Evolutionary conservation across 495 filamentous ascomycete genomes (phyloP).

Genomic region (Physcia stellaris): DNA sequence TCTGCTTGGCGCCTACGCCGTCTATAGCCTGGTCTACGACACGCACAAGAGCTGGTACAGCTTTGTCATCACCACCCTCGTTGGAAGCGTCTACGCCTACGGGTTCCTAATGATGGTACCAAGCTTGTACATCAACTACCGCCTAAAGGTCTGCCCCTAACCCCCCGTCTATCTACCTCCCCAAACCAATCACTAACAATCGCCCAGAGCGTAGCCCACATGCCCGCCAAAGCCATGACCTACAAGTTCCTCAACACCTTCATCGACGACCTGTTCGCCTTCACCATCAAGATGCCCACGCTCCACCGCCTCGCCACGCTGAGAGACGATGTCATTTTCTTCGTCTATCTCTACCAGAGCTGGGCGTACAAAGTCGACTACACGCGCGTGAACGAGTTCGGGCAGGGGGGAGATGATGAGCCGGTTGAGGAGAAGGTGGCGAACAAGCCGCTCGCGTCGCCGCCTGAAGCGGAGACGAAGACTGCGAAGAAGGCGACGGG

Average conservation of each 20-base stretch:
- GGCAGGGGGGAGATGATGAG: slow-evolving; percentile 84
- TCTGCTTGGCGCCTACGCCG: slow-evolving; percentile 74
- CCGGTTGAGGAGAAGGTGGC: slow-evolving; percentile 44
- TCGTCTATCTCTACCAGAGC: slow-evolving; percentile 92
- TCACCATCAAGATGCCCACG: slow-evolving; percentile 97
- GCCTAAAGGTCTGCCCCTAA: slow-evolving; percentile 49
- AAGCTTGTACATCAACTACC: slow-evolving; percentile 94
- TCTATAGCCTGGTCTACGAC: slow-evolving; percentile 83
- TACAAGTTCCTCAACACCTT: slow-evolving; percentile 89
- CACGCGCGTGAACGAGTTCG: slow-evolving; percentile 90
- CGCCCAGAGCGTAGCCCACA: slow-evolving; percentile 73
- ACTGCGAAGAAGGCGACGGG: slow-evolving; percentile 23
- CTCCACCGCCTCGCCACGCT: slow-evolving; percentile 90
- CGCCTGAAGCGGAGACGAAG: slow-evolving; percentile 18
- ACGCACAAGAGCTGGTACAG: slow-evolving; percentile 97
- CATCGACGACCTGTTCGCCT: slow-evolving; percentile 84
- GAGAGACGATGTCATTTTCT: slow-evolving; percentile 94
- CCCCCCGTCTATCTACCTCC: background rate
- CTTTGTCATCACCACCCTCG: slow-evolving; percentile 80
- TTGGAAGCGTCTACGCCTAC: slow-evolving; percentile 94
- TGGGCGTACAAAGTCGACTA: slow-evolving; percentile 90
- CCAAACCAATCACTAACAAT: slow-evolving; percentile 11
- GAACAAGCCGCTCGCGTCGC: slow-evolving; percentile 22
- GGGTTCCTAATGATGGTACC: slow-evolving; percentile 99
- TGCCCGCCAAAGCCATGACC: slow-evolving; percentile 90